These are phyloP conservation scores for Xylaria flabelliformis DNA, from an alignment of 495 filamentous ascomycete genomes.

Conservation along the genomic window DNA sequence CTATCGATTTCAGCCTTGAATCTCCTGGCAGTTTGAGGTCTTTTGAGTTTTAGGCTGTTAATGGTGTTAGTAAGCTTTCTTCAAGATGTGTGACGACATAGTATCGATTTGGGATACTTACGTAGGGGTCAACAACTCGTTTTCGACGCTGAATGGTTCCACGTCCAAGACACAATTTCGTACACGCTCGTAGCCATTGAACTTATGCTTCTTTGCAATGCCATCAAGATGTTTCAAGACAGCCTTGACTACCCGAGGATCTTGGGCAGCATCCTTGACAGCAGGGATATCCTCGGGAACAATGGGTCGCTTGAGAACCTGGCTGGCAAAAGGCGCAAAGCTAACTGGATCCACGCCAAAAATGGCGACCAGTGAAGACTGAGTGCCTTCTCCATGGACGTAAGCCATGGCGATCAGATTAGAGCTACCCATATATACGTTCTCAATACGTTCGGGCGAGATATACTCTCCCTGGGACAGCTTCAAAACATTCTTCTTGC, in stretches of 20 bases:
- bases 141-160: slow-evolving; percentile 94
- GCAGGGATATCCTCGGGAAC: slow-evolving; percentile 65
- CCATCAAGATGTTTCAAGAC: slow-evolving; percentile 81
- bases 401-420: slow-evolving; percentile 80
- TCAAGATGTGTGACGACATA: neutral
- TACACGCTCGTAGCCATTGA: slow-evolving; percentile 88
- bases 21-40: slow-evolving; percentile 80
- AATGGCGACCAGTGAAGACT: slow-evolving; percentile 83
- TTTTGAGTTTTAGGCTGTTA: slow-evolving; percentile 88
- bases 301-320: slow-evolving; percentile 72
- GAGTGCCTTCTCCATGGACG: slow-evolving; percentile 88
- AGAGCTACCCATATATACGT: slow-evolving; percentile 82
- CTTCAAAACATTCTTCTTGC: slow-evolving; percentile 98
- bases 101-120: slow-evolving; percentile 60
- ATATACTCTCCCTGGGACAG: slow-evolving; percentile 98
- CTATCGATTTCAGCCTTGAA: slow-evolving; percentile 77
- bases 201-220: slow-evolving; percentile 82
- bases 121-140: slow-evolving; percentile 95
- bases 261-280: slow-evolving; percentile 67
- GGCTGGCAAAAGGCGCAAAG: slow-evolving; percentile 80
- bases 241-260: slow-evolving; percentile 72
- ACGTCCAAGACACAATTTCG: slow-evolving; percentile 74
- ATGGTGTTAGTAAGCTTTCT: slow-evolving; percentile 43
- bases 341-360: slow-evolving; percentile 83
- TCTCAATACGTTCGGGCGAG: slow-evolving; percentile 95